Evolutionary conservation across 2,329 filamentous ascomycete species (phyloP).

Genomic region (Phyllachora maydis): DNA sequence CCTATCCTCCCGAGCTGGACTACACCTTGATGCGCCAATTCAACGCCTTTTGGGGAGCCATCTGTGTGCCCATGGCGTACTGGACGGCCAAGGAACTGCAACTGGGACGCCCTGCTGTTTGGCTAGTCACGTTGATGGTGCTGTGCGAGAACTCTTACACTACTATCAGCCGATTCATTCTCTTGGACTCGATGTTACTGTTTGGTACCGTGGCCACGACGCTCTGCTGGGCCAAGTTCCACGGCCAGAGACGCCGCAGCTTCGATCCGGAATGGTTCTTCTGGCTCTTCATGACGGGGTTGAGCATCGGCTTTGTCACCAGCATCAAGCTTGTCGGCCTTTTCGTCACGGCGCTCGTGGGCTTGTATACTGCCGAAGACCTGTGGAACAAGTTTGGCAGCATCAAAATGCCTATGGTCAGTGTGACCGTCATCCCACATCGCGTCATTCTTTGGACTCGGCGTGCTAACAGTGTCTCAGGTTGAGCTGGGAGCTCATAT

Average conservation of each 20-base stretch:
- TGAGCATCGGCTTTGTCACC: slow-evolving; percentile 95
- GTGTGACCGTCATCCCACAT: slow-evolving; percentile 10
- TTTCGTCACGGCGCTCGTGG: slow-evolving; percentile 87
- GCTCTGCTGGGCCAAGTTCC: slow-evolving; percentile 94
- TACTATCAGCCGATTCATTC: slow-evolving; percentile 94
- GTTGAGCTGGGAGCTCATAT: slow-evolving; percentile 53
- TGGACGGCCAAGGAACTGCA: slow-evolving; percentile 84
- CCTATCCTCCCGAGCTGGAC: slow-evolving; percentile 80
- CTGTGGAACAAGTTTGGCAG: slow-evolving; percentile 97
- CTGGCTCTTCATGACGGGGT: slow-evolving; percentile 82
- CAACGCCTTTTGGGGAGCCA: slow-evolving; percentile 84
- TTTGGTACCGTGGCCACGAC: slow-evolving; percentile 98
- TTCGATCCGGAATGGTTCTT: slow-evolving; percentile 86
- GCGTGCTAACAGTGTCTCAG: slow-evolving; percentile 5
- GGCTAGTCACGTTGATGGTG: slow-evolving; percentile 92
- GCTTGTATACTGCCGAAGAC: slow-evolving; percentile 88
- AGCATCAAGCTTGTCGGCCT: slow-evolving; percentile 97
- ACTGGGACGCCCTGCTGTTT: slow-evolving; percentile 70
- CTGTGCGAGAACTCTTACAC: slow-evolving; percentile 99
- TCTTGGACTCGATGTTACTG: slow-evolving; percentile 94
- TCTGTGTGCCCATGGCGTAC: slow-evolving; percentile 86
- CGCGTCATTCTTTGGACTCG: slow-evolving; percentile 1
- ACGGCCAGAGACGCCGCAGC: slow-evolving; percentile 64
- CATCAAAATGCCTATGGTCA: slow-evolving; percentile 71
- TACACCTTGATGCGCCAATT: slow-evolving; percentile 98